phyloP scores from a whole-genome alignment of 2,329 filamentous ascomycete genomes.

The Verticillium nubilum region DNA sequence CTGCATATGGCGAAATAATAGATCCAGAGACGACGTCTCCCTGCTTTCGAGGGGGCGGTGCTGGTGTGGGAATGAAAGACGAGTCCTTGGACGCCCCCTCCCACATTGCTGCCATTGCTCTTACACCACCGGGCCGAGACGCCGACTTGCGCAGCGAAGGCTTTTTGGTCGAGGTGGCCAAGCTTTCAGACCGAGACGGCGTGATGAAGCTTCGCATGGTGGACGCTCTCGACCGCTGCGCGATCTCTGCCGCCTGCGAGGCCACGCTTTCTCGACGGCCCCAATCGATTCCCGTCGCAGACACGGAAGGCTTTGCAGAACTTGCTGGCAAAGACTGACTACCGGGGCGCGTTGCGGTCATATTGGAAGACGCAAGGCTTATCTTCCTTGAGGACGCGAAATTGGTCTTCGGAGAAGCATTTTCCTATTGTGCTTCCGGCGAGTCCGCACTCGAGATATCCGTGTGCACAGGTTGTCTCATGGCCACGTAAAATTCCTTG shows the following conservation, averaged over 20 bases:
- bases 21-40: slow-evolving; percentile 12
- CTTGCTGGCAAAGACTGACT: background rate
- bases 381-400: background rate
- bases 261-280: slow-evolving; percentile 2
- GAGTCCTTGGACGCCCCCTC: slow-evolving; percentile 29
- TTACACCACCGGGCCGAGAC: slow-evolving; percentile 30
- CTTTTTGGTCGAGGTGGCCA: background rate
- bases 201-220: background rate
- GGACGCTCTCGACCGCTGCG: slow-evolving; percentile 4
- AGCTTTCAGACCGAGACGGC: background rate
- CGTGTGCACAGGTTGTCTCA: background rate
- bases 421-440: background rate
- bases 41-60: background rate
- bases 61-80: slow-evolving; percentile 10
- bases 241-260: slow-evolving; percentile 4
- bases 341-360: background rate
- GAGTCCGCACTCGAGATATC: background rate
- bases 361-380: background rate
- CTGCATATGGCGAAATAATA: slow-evolving; percentile 16
- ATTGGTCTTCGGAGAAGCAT: background rate
- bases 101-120: slow-evolving; percentile 47
- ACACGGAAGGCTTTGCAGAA: too few relatives aligned
- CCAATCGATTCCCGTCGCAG: too few relatives aligned
- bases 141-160: slow-evolving; percentile 11
- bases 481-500: background rate